phyloP scores from a whole-genome alignment of 2,329 filamentous ascomycete species.

The Endoconidiophora laricicola region DNA sequence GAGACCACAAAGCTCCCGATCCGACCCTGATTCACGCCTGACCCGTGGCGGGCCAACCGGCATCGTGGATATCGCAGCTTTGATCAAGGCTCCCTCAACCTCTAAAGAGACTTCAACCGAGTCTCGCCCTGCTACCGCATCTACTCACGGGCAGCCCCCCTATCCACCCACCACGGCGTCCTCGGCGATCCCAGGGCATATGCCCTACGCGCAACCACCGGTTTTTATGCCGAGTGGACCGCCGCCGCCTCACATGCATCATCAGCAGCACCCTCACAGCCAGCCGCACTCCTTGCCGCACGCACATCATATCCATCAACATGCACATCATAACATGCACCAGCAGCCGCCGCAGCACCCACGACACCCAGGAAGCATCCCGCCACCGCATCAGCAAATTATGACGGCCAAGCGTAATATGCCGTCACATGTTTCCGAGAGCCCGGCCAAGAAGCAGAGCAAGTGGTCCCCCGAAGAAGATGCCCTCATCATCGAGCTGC shows the following conservation, averaged over 20 bases:
- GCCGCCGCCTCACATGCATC: conserved; percentile 15
- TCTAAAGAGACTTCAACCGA: conserved; percentile 12
- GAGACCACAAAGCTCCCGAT: neutral
- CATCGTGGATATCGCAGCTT: conserved; percentile 89
- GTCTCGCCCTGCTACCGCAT: conserved; percentile 15
- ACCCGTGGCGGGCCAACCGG: conserved; percentile 26
- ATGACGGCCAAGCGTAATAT: conserved; percentile 29
- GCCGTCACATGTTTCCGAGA: conserved; percentile 41
- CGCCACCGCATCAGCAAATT: conserved; percentile 16
- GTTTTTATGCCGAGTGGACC: conserved; percentile 12
- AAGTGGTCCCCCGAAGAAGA: conserved; percentile 95
- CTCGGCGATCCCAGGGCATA: conserved; percentile 10
- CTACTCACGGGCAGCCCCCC: conserved; percentile 15
- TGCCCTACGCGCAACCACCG: conserved; percentile 12
- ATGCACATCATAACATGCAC: neutral
- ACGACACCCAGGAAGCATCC: conserved; percentile 2
- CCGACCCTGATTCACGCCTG: neutral
- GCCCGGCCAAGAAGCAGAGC: conserved; percentile 81
- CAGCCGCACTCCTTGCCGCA: too few species aligned
- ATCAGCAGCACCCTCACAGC: conserved; percentile 17
- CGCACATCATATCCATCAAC: neutral
- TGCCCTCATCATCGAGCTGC: conserved; percentile 78
- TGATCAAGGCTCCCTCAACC: conserved; percentile 47
- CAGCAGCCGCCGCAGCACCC: neutral
- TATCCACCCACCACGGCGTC: conserved; percentile 12